Base-by-base conservation (phyloP, 768 basidiomycete species). In the Infundibulicybe gibba region DNA sequence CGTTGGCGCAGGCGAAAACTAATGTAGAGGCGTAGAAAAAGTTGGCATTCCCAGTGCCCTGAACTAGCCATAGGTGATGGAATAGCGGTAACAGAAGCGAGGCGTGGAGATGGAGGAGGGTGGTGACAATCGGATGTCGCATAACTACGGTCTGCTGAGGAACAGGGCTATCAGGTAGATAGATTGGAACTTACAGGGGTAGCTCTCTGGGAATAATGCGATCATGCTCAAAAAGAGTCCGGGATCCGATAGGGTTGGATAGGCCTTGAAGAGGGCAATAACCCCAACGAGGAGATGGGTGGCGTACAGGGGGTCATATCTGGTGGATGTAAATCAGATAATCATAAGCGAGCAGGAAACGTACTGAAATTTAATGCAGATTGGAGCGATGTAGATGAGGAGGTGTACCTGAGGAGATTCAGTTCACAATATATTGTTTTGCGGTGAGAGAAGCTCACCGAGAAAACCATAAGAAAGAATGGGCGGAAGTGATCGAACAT, bases 401-500 rank as follows among this genome's bases (percentile, higher is more conserved):
- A 92, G 74, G 58, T 97, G 95, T 9, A 89, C 74, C 85, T 94
- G 52, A 3, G 40, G 34, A 6, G 25, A 3, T 25, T 8, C 25
- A n/a, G 34, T 38, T 0, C 37, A 34, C 33, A 38, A 35, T n/a
- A 52, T 6, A 35, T 13, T 9, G 5, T 17, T 8, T 25, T 12
- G 12, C 13, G 8, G 1, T 6, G n/a, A 33, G 41, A 37, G n/a
- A 17, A 32, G 62, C 85, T 40, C 55, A 94, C 94, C 14, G 87
- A 89, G 64, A 97, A 98, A 14, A 89, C 90, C 76, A 94, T 87
- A 30, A 97, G 71, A 75, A 97, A 99, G 69, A 97, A 97, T 3
- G 86, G 81, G 25, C 97, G 74, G 73, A 97, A 99, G 61, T 98
- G 89, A 60, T 97, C 95, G 53, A 99, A 99, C 90, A 97, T 97